Conservation (phyloP, 1,139 yeast species). For the Cylindricascospora bacillispora region DNA sequence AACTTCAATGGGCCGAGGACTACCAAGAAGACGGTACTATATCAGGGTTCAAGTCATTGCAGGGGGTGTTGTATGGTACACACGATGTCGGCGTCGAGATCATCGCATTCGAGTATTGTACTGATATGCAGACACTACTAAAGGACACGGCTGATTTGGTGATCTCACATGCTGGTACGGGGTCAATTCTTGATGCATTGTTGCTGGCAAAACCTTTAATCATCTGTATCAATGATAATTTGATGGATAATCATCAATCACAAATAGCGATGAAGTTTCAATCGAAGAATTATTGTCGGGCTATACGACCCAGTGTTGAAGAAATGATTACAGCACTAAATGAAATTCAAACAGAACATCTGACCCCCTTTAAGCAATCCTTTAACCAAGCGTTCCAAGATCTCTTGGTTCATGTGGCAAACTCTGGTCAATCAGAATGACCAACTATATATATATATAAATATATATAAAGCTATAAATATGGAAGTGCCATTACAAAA, state of each 20-base stretch:
- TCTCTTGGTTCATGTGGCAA: too few species aligned
- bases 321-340: too few species aligned
- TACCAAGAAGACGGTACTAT: too few species aligned
- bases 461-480: too few species aligned
- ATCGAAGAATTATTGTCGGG: conserved; percentile 26
- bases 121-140: conserved; percentile 32
- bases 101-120: conserved; percentile 38
- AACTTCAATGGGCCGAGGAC: not conserved
- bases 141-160: conserved; percentile 37
- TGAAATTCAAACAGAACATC: too few species aligned
- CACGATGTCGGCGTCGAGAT: conserved; percentile 17
- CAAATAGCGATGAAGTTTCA: conserved; percentile 60
- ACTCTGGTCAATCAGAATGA: too few species aligned
- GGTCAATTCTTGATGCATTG: conserved; percentile 73
- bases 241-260: conserved; percentile 81
- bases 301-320: too few species aligned
- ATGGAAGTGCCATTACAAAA: too few species aligned
- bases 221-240: conserved; percentile 52
- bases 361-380: too few species aligned
- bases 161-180: conserved; percentile 89
- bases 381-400: too few species aligned
- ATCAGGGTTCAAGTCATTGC: not conserved
- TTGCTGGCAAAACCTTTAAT: conserved; percentile 44
- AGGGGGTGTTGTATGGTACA: not conserved
- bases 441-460: too few species aligned